These are phyloP conservation scores for Sphaerulina musiva DNA, from an alignment of 2,329 filamentous ascomycete genomes.

Conservation along the genomic window DNA sequence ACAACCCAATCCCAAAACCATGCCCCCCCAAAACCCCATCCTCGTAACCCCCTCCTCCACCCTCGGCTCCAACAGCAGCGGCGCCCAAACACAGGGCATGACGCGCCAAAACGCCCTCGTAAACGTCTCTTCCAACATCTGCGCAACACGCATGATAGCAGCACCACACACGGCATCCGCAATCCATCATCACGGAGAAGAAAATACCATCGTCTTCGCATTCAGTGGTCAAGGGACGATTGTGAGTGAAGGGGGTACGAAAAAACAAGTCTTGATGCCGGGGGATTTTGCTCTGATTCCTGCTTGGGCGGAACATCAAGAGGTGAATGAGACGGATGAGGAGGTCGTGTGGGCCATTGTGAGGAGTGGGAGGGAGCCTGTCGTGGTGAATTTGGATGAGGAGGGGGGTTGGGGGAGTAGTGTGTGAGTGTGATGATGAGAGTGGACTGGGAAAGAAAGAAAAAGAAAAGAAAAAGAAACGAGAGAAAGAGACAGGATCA, in stretches of 20 bases:
- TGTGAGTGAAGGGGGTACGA: conserved; percentile 51
- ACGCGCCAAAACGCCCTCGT: conserved; percentile 49
- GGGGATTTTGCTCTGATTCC: conserved; percentile 68
- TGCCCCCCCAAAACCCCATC: conserved; percentile 36
- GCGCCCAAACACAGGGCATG: conserved; percentile 47
- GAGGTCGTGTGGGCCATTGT: conserved; percentile 62
- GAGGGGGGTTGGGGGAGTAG: conserved; percentile 16
- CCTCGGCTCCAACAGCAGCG: conserved; percentile 40
- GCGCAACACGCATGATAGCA: conserved; percentile 59
- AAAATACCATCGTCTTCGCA: conserved; percentile 58
- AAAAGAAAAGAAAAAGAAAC: background rate
- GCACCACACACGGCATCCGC: conserved; percentile 56
- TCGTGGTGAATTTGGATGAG: conserved; percentile 18
- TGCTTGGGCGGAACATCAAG: conserved; percentile 63
- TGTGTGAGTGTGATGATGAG: background rate
- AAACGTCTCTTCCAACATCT: conserved; percentile 58
- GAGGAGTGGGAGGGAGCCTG: conserved; percentile 32
- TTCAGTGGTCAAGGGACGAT: conserved; percentile 56
- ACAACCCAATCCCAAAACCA: background rate
- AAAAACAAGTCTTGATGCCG: conserved; percentile 51
- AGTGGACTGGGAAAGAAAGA: background rate
- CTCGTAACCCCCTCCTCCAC: conserved; percentile 45
- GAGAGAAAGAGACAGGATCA: background rate
- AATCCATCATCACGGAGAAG: conserved; percentile 63
- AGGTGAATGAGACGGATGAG: conserved; percentile 58